Percentiles rank a stretch among this genome's conserved stretches.
phyloP scores from a whole-genome alignment of 73 alveolate genomes.

The Paramecium sonneborni region DNA sequence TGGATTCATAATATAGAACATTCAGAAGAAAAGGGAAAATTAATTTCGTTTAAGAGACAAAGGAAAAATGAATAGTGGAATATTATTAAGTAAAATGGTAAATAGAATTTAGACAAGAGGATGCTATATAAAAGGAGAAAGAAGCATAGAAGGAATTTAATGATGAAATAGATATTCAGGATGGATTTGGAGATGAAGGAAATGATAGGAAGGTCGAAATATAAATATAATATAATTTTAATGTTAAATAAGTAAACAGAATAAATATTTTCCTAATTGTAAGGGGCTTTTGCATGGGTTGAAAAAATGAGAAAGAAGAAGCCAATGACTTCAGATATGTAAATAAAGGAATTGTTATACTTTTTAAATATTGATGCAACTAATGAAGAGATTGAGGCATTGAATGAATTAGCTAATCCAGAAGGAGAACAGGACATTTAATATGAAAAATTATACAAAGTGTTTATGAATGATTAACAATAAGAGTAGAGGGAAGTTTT shows the following conservation, averaged over 20 bases:
- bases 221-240: neutral
- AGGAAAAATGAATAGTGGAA: neutral
- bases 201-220: neutral
- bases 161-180: neutral
- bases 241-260: slow-evolving; percentile 26
- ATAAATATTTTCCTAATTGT: neutral
- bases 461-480: neutral
- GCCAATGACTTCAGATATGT: neutral
- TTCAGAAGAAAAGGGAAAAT: neutral
- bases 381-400: slow-evolving; percentile 33
- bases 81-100: neutral
- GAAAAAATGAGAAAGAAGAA: slow-evolving; percentile 24
- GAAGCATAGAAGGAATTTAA: neutral
- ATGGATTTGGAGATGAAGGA: neutral
- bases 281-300: slow-evolving; percentile 47
- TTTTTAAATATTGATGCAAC: slow-evolving; percentile 40
- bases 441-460: neutral
- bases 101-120: neutral
- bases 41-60: neutral
- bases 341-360: neutral
- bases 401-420: slow-evolving; percentile 2
- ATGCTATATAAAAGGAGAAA: neutral
- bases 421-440: neutral
- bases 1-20: neutral
- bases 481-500: neutral